Conservation (phyloP, 1,139 yeast species). For the Lodderomyces parapsilosis region DNA sequence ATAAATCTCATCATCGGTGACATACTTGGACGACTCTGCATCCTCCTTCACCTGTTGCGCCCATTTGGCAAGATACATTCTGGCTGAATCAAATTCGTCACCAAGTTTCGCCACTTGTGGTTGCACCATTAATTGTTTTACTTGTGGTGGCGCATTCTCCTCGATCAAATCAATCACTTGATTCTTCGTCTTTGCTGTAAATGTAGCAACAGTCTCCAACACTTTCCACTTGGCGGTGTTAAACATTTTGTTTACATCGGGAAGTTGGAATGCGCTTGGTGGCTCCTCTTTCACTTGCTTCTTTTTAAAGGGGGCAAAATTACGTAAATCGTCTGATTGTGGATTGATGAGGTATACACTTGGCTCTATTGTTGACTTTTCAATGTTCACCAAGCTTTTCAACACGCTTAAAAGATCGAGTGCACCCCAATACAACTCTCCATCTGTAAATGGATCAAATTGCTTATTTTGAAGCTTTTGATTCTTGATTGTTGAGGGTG, state of each 20-base stretch:
- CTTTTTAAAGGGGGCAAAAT: slow-evolving; percentile 61
- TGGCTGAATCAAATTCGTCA: slow-evolving; percentile 90
- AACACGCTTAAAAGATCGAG: slow-evolving; percentile 64
- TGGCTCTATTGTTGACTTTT: slow-evolving; percentile 68
- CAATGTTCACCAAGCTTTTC: slow-evolving; percentile 55
- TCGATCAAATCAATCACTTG: slow-evolving; percentile 60
- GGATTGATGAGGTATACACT: slow-evolving; percentile 80
- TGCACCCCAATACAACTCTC: slow-evolving; percentile 88
- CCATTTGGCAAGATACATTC: slow-evolving; percentile 94
- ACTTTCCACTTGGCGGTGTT: slow-evolving; percentile 83
- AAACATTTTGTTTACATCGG: slow-evolving; percentile 48
- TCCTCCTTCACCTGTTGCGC: slow-evolving; percentile 93
- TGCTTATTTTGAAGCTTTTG: slow-evolving; percentile 57
- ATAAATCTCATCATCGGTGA: slow-evolving; percentile 61
- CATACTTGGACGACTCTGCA: slow-evolving; percentile 66
- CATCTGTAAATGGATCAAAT: slow-evolving; percentile 70
- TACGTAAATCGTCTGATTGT: slow-evolving; percentile 68
- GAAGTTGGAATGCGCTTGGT: slow-evolving; percentile 24
- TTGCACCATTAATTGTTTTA: slow-evolving; percentile 63
- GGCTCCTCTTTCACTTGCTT: slow-evolving; percentile 19
- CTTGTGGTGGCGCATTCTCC: slow-evolving; percentile 64
- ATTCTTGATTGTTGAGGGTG: slow-evolving; percentile 66
- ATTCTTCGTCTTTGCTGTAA: slow-evolving; percentile 66
- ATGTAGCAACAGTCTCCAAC: slow-evolving; percentile 79
- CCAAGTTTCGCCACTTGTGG: slow-evolving; percentile 82